A percentile compares a stretch with the other conserved stretches of the same genome.
phyloP scores from a whole-genome alignment of 306 rosid species.

The Castanea mollissima region DNA sequence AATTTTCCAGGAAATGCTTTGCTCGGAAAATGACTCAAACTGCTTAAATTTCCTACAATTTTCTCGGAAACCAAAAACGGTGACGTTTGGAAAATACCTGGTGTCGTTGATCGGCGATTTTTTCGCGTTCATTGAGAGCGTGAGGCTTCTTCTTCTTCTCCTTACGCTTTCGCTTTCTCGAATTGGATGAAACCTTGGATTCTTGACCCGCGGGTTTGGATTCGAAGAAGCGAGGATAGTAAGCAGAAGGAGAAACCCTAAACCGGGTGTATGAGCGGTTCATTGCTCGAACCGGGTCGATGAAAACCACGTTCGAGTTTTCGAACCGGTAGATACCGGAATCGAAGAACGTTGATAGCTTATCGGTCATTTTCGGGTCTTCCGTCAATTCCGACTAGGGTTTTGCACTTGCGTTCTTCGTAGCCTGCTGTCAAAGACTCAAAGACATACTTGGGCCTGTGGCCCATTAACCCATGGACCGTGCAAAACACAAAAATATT shows the following conservation, averaged over 20 bases:
- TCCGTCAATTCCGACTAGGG: constrained; percentile 19
- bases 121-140: constrained; percentile 67
- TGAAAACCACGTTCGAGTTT: constrained; percentile 50
- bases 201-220: constrained; percentile 21
- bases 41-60: neutral
- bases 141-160: constrained; percentile 27
- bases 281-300: constrained; percentile 77
- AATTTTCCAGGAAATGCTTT: no score
- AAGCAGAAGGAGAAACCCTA: constrained; percentile 62
- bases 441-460: no score
- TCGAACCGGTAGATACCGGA: constrained; percentile 54
- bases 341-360: constrained; percentile 38
- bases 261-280: constrained; percentile 62
- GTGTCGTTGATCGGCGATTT: constrained; percentile 68
- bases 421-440: no score
- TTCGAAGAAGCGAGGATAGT: constrained; percentile 67
- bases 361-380: constrained; percentile 15
- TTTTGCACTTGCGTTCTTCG: no score
- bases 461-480: no score
- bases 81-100: constrained; percentile 37
- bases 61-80: neutral
- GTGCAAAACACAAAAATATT: no score
- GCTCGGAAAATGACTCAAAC: neutral
- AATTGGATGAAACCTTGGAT: constrained; percentile 22
- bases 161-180: constrained; percentile 57